Base-by-base conservation (phyloP, 176 grass and related monocot genomes). In the barley (Hordeum vulgare) region DNA sequence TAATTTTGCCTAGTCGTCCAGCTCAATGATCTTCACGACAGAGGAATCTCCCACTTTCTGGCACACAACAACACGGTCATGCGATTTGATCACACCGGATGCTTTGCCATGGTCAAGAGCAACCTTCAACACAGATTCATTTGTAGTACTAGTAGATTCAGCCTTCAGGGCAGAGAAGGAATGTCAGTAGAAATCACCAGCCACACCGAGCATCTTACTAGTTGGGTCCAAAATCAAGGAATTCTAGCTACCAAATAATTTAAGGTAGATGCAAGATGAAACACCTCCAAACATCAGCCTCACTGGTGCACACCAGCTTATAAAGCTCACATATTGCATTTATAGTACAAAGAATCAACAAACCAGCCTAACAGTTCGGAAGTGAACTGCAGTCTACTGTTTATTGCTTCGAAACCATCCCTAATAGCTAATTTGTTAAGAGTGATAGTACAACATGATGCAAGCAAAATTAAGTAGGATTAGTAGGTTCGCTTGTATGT, bases 71-170 rank as follows among this genome's bases (percentile, higher is more conserved):
- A 99, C 96, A 12, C 93, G 93, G 54, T 99, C 96, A 15, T 99
- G 96, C 14, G 93, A 96, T 77, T 99, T 99, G 59, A 96, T 99
- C 47, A 96, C 80, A 37, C 96, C 93, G 0, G 83, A 99, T n/a
- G 77, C 85, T 75, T 99, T 99, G 27, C 96, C 96, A 0, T 99
- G 96, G 70, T 99, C 96, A 86, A 99, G 84, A 83, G 96, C 96
- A 86, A 99, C 96, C 87, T 90, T 99, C 88, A 99, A 79, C 70
- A 99, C 96, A 12, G 96, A 94, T 77, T 99, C 93, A 79, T 99
- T 99, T 14, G 87, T 94, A 44, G 89, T 69, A 26, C 74, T 89
- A 21, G 93, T 94, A 78, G 96, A 86, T 82, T 99, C 93, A 64
- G 93, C 93, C 96, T 99, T 83, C 15, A 62, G 85, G 15, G 82